A percentile compares a stretch with the other conserved stretches of the same genome.
phyloP scores from a whole-genome alignment of 768 basidiomycete genomes.

The Leccinum longicurvipes region DNA sequence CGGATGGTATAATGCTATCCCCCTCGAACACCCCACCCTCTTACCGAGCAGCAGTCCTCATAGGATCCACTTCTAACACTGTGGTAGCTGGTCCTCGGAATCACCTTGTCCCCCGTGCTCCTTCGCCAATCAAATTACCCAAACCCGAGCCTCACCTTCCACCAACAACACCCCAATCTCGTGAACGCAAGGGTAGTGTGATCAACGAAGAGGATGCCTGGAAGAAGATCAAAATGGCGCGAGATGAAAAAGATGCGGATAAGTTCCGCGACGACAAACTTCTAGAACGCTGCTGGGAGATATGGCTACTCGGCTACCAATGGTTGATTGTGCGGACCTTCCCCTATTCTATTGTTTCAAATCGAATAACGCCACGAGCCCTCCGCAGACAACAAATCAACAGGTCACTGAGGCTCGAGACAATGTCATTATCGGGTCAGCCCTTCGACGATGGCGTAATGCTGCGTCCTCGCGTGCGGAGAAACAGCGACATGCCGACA shows the following conservation, averaged over 20 bases:
- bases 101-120: slow-evolving; percentile 13
- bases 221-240: slow-evolving; percentile 69
- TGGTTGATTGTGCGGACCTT: slow-evolving; percentile 67
- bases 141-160: slow-evolving; percentile 21
- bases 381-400: slow-evolving; percentile 58
- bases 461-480: slow-evolving; percentile 36
- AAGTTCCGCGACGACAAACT: slow-evolving; percentile 60
- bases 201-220: slow-evolving; percentile 73
- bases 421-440: slow-evolving; percentile 55
- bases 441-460: slow-evolving; percentile 61
- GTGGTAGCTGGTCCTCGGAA: slow-evolving; percentile 12
- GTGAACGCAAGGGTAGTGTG: slow-evolving; percentile 46
- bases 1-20: slow-evolving; percentile 29
- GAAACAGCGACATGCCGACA: slow-evolving; percentile 40
- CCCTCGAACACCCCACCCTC: slow-evolving; percentile 47
- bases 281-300: slow-evolving; percentile 67
- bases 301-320: slow-evolving; percentile 66
- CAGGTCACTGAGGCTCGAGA: slow-evolving; percentile 72
- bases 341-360: slow-evolving; percentile 12
- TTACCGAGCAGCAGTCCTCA: slow-evolving; percentile 42
- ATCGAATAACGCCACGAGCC: slow-evolving; percentile 8
- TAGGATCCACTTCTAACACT: slow-evolving; percentile 17
- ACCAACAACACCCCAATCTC: slow-evolving; percentile 17
- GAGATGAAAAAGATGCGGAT: slow-evolving; percentile 70
- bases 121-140: slow-evolving; percentile 32